Base-by-base conservation (phyloP, 805 yeast genomes). In the Wickerhamiella vanderwaltii region DNA sequence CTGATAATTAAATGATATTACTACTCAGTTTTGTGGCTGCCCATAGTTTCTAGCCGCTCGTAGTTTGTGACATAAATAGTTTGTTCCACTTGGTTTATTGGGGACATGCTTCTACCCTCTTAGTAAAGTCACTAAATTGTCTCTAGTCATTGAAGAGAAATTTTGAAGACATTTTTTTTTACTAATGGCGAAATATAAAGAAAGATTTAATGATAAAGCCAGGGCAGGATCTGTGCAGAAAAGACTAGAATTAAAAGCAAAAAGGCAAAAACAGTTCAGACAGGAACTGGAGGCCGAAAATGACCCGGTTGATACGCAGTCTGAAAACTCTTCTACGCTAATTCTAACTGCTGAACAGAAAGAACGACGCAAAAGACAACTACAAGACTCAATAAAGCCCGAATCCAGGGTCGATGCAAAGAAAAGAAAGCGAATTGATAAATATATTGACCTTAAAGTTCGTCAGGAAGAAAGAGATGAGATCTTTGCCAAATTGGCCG, bases 131-230 rank as follows among this genome's bases (percentile, higher is more conserved):
- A n/a, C n/a, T n/a, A n/a, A n/a, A n/a, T n/a, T n/a, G n/a, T n/a
- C n/a, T n/a, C n/a, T n/a, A n/a, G n/a, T n/a, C n/a, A n/a, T n/a
- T n/a, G n/a, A n/a, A n/a, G n/a, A n/a, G n/a, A n/a, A n/a, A n/a
- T n/a, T n/a, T n/a, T n/a, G n/a, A n/a, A n/a, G n/a, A 23, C 26
- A 23, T 23, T 7, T 7, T 18, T 15, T 32, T 17, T 34, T 22
- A 24, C n/a, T 22, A 9, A 84, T 84, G 94, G 94, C 88, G 44
- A 80, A 79, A 47, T 83, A 82, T 57, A 71, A 91, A 50, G 72
- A 73, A 59, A 61, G 94, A 47, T 80, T 77, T 65, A 84, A 84
- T 57, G 94, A 79, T 58, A 81, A 80, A 63, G 94, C 91, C 43
- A 75, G 94, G 25, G 57, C 84, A 2, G 94, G 94, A 15, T 79